A percentile compares a stretch with the other conserved stretches of the same genome.
Evolutionary conservation across 2,329 filamentous ascomycete genomes (phyloP).

Genomic region (Penicillium verrucosum): DNA sequence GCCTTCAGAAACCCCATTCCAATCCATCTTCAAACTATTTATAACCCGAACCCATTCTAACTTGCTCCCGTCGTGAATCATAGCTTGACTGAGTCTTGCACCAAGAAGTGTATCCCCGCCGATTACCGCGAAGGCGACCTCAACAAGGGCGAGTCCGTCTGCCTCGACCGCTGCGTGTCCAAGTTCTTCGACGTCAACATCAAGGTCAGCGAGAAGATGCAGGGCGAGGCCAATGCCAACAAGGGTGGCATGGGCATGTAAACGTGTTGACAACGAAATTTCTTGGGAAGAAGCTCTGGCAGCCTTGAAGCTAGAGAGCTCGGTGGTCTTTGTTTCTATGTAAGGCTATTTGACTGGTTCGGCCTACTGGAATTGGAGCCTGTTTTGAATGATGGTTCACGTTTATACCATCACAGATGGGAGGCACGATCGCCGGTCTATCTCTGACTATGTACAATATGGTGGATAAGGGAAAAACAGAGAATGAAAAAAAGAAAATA

Average conservation of each 20-base stretch:
- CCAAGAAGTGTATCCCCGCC: slow-evolving; percentile 86
- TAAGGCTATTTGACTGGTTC: slow-evolving; percentile 12
- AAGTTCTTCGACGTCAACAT: slow-evolving; percentile 99
- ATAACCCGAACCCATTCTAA: neutral
- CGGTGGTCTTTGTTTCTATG: neutral
- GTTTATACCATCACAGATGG: slow-evolving; percentile 23
- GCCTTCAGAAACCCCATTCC: neutral
- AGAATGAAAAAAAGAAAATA: slow-evolving; percentile 19
- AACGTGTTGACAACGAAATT: slow-evolving; percentile 12
- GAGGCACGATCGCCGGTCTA: slow-evolving; percentile 17
- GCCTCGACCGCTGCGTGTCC: slow-evolving; percentile 91
- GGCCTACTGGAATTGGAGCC: neutral
- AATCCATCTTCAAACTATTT: neutral
- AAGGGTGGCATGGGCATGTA: slow-evolving; percentile 55
- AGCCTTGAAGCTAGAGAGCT: slow-evolving; percentile 1
- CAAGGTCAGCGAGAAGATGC: slow-evolving; percentile 96
- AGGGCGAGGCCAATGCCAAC: slow-evolving; percentile 69
- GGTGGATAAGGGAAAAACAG: slow-evolving; percentile 19
- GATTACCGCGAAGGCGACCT: slow-evolving; percentile 95
- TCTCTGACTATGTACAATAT: slow-evolving; percentile 28
- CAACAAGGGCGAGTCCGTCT: slow-evolving; percentile 98
- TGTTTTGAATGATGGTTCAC: slow-evolving; percentile 16
- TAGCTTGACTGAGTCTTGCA: slow-evolving; percentile 83
- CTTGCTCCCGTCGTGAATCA: neutral
- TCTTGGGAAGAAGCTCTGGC: neutral